Evolutionary conservation across 2,329 filamentous ascomycete species (phyloP), one percentile per base, ranked within the genome.

Genomic region (Fusarium azukiicola): DNA sequence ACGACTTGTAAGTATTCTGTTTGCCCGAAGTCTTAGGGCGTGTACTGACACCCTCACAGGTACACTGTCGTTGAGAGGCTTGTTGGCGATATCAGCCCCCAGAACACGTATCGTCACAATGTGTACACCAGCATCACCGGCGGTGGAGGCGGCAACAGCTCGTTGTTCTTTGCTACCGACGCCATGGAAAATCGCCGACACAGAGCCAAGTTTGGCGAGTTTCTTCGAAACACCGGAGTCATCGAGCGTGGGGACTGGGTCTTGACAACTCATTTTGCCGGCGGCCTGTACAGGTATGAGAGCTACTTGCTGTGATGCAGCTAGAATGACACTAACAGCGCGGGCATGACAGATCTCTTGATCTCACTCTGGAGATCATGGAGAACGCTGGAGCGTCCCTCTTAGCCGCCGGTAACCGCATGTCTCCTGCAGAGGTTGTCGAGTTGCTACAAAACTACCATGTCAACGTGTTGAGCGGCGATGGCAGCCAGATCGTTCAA

Each of bases 321-420:
- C 13, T 6, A 13, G 6, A 42, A 17, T 3, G 13, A 11, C 1
- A 16, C 38, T 61, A 13, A 74, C 52, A 9, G 82, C 3, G 82
- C 3, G 5, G 2, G 3, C 5, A 11, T 19, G 0, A 14, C 5
- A 85, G 87, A 64, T 85, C 88, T 0, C 77, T 90, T 1, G 89
- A 90, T 49, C 84, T 91, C 3, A 84, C 80, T 0, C 79, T 86
- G 0, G 89, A 90, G 27, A 80, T 86, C 1, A 67, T 88, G 16
- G 89, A 90, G 54, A 87, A 87, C 69, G 88, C 88, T 0, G 88
- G 88, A 0, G 89, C 84, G 1, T 84, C 87, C 0, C 85, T 88
- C 1, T 76, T 91, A 1, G 83, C 84, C 6, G 88, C 83, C 1
- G 89, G 89, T 0, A 77, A 82, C 44, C 16, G 70, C 17, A 85